These are phyloP conservation scores for Thuja plicata DNA, from an alignment of 83 land plant species.

Conservation along the genomic window DNA sequence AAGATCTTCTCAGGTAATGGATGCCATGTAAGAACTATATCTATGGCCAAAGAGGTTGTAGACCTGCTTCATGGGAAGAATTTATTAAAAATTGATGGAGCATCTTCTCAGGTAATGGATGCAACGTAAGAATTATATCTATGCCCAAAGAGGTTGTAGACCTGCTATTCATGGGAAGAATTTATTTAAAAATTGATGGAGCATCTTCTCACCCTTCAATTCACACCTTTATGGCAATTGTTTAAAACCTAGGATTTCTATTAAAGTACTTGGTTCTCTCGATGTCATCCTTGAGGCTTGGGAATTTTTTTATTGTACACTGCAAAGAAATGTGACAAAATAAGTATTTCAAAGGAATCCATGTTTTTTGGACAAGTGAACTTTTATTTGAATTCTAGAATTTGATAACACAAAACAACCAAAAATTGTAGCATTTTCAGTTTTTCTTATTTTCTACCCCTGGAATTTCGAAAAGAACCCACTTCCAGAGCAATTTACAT, in stretches of 20 bases:
- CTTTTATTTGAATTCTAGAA: neutral
- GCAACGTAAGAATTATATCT: neutral
- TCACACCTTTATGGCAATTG: neutral
- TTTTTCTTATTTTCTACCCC: neutral
- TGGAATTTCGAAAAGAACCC: neutral
- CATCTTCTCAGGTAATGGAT: neutral
- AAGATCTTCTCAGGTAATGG: neutral
- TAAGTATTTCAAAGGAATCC: neutral
- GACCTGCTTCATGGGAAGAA: neutral
- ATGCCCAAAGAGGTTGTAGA: neutral
- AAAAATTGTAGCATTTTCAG: neutral
- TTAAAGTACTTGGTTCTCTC: neutral
- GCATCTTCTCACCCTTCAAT: neutral
- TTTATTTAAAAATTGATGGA: neutral
- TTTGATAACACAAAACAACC: neutral
- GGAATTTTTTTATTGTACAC: neutral
- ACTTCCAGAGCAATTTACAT: neutral
- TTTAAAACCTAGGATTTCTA: neutral
- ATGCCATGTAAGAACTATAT: neutral
- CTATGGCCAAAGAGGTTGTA: no score
- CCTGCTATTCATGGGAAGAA: neutral
- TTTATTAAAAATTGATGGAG: neutral
- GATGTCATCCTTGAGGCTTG: neutral
- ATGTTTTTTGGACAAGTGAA: neutral
- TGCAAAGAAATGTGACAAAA: neutral